Base-by-base conservation (phyloP, 2,329 filamentous ascomycete genomes). In the Tolypocladium guangdongense region DNA sequence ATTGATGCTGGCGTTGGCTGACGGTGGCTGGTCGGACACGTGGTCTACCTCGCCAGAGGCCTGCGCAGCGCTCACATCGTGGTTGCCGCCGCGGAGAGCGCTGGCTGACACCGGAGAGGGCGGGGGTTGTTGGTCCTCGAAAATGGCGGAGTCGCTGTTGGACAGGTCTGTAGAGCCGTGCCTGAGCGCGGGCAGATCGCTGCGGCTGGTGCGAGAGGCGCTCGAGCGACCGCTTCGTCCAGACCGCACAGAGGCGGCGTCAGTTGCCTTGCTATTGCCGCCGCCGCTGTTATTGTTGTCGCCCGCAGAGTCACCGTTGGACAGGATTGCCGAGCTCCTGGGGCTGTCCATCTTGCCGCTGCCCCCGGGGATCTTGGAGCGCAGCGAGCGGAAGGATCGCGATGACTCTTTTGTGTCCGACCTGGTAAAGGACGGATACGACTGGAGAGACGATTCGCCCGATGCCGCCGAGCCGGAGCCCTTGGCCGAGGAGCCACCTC, bases 391-490 rank as follows among this genome's bases (percentile, higher is more conserved):
- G 69, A 96, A 84, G 5, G 91, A 96, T 59, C 90, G 87, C 35
- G 87, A 83, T 7, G 90, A 96, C 60, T 96, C 91, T 68, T 91
- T 92, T 32, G 92, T 97, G 67, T 97, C 92, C 54, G 90, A 90
- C 67, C 87, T 87, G 72, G 86, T 88, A 68, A 97, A 92, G 32
- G 92, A 96, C 32, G 91, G 92, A 69, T 93, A 95, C 33, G 89
- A 88, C 69, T 90, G 86, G 55, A 96, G 75, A 46, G 60, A 53
- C 27, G 61, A 64, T 56, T 80, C 76, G 55, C 68, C 66, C 55
- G 73, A 72, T 55, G 71, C 67, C 51, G 68, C 67, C 43, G 68
- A 60, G 57, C 71, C 73, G 41, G 74, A 74, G 60, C 73, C 72
- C 70, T 81, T 87, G 63, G 74, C 68, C 55, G 72, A 66, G 55